phyloP scores from a whole-genome alignment of 2,329 filamentous ascomycete genomes.

The Cytospora paraplurivora region DNA sequence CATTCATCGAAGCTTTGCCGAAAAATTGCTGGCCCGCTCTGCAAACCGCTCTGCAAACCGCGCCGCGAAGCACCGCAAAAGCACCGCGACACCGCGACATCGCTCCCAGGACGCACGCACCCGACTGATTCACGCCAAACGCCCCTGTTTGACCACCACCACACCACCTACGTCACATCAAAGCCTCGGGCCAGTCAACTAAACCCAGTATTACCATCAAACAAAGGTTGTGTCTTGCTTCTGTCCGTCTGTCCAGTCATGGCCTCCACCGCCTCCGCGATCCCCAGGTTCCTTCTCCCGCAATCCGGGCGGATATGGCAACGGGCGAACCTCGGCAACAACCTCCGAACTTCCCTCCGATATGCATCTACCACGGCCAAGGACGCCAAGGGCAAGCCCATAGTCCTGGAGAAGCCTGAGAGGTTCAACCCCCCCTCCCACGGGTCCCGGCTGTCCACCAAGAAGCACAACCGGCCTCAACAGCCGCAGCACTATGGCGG shows the following conservation, averaged over 20 bases:
- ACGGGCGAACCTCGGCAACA: conserved; percentile 33
- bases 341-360: conserved; percentile 36
- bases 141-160: too few species aligned
- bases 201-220: background rate
- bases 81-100: too few species aligned
- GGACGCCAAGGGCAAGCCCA: conserved; percentile 52
- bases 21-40: too few species aligned
- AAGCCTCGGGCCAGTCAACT: too few species aligned
- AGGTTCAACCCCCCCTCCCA: conserved; percentile 94
- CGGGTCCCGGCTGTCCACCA: conserved; percentile 62
- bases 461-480: conserved; percentile 51
- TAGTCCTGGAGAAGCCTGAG: conserved; percentile 81
- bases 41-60: too few species aligned
- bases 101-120: too few species aligned
- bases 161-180: too few species aligned
- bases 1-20: too few species aligned
- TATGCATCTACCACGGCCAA: conserved; percentile 33
- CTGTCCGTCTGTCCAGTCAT: conserved; percentile 35
- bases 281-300: conserved; percentile 70
- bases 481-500: conserved; percentile 75
- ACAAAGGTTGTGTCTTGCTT: background rate
- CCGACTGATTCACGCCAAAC: too few species aligned
- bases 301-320: conserved; percentile 61
- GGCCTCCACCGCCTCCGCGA: conserved; percentile 52
- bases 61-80: too few species aligned